Conservation (phyloP, 2,329 filamentous ascomycete species). For the Chaetomiaceae sp. region DNA sequence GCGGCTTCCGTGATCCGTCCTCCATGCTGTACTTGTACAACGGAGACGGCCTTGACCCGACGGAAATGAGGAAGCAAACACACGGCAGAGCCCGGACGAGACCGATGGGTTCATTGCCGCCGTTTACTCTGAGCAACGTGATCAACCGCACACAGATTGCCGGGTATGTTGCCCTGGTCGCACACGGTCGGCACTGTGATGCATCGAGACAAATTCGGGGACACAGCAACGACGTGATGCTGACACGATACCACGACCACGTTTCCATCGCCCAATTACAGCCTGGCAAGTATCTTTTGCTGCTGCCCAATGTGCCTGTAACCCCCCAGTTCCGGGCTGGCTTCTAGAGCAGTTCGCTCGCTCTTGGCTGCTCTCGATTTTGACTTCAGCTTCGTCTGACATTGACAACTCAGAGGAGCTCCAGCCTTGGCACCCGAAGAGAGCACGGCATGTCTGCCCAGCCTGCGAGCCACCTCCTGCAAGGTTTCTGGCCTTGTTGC, state of each 20-base stretch:
- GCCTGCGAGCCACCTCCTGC: background rate
- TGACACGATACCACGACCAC: conserved; percentile 5
- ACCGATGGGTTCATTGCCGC: background rate
- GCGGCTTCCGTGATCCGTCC: too few species aligned
- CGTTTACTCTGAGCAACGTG: background rate
- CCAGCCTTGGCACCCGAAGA: conserved; percentile 16
- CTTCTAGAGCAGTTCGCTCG: conserved; percentile 1
- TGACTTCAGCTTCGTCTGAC: conserved; percentile 1
- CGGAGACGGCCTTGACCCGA: background rate
- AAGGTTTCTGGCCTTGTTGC: background rate
- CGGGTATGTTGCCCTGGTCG: background rate
- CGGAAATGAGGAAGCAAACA: conserved; percentile 9
- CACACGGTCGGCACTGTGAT: background rate
- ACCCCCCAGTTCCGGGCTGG: background rate
- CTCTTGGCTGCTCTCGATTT: conserved; percentile 10
- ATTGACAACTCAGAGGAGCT: conserved; percentile 18
- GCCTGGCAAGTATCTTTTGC: background rate
- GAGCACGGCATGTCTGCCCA: conserved; percentile 18
- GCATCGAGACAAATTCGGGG: background rate
- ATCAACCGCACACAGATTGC: conserved; percentile 5
- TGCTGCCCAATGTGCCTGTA: conserved; percentile 10
- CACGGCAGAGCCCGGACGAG: background rate
- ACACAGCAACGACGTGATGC: background rate
- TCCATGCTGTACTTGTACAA: too few species aligned
- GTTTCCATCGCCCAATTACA: conserved; percentile 5